phyloP scores from a whole-genome alignment of 495 filamentous ascomycete genomes.

The Aspergillus carlsbadensis region DNA sequence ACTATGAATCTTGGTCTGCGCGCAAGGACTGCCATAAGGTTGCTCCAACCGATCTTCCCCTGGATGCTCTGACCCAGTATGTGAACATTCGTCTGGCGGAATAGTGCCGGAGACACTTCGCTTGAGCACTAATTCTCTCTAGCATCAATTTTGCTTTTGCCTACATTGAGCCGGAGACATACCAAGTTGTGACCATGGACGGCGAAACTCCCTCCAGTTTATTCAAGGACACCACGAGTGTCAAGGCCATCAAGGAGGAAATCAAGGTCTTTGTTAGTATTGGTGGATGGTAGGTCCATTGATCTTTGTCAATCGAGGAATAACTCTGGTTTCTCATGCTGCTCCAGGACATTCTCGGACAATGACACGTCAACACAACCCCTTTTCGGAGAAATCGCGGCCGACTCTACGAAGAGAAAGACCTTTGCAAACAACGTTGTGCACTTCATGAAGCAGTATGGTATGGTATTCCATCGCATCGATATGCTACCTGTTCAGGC shows the following conservation, averaged over 20 bases:
- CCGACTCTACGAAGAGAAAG: conserved; percentile 20
- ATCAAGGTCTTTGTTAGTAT: background rate
- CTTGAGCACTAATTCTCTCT: no score
- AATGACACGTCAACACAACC: background rate
- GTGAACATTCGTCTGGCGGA: background rate
- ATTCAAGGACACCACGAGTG: background rate
- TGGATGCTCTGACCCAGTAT: no score
- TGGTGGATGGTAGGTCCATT: conserved; percentile 14
- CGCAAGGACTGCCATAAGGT: background rate
- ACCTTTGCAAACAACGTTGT: conserved; percentile 38
- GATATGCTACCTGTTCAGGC: no score
- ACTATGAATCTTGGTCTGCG: conserved; percentile 13
- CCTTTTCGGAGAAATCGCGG: conserved; percentile 21
- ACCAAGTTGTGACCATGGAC: conserved; percentile 4
- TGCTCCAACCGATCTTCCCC: no score
- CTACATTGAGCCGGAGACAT: conserved; percentile 2
- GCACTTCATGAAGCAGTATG: conserved; percentile 39
- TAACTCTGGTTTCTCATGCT: no score
- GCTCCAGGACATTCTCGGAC: conserved; percentile 3
- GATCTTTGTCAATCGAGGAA: no score
- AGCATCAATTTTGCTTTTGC: conserved; percentile 7
- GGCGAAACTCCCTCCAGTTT: background rate
- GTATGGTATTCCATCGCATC: no score
- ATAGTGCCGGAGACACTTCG: no score
- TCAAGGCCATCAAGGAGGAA: background rate